Base-by-base conservation (phyloP, 1,284 basidiomycete species). In the Puccinia novopanici region DNA sequence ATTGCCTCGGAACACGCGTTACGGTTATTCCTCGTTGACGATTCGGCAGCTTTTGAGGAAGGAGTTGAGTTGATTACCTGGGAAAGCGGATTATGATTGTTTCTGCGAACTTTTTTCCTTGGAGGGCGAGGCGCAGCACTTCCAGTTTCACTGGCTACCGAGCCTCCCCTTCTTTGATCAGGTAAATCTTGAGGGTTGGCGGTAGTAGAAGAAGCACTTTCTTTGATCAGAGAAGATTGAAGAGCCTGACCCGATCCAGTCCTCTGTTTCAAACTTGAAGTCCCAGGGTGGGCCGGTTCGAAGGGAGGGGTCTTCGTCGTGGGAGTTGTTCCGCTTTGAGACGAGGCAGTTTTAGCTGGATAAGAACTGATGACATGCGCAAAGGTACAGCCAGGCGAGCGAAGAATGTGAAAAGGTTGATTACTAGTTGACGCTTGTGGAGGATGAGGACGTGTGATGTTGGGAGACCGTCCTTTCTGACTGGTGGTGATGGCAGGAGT, bases 91-190 rank as follows among this genome's bases (percentile, higher is more conserved):
- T 45, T 12, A 24, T 42, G 63, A 27, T 48, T 45, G 42, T 67
- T 67, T 48, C 48, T 40, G 45, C 68, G 68, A 15, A 34, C 48
- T 15, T 37, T 71, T 40, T 71, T 71, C 45, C 42, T 50, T 9
- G 68, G 68, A 45, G 40, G 63, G n/a, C 68, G 48, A 54, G n/a
- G n/a, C n/a, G 48, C 22, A 12, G 34, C 34, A 15, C 48, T 34
- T 19, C 27, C 68, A 27, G 48, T 54, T 27, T 54, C 68, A 24
- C 52, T 71, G 27, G 6, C 6, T 50, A 12, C 52, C n/a, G 68
- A 10, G 24, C 37, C 24, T 48, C 45, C 24, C 45, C 22, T 13
- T 50, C n/a, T 50, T 50, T 12, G 42, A 34, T 30, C 68, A 52
- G 48, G n/a, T 13, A n/a, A 50, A 34, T 24, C 24, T 24, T 52